Evolutionary conservation across 805 yeast species (phyloP), one percentile per base, ranked within the genome.

Genomic region (Candida oleophila): DNA sequence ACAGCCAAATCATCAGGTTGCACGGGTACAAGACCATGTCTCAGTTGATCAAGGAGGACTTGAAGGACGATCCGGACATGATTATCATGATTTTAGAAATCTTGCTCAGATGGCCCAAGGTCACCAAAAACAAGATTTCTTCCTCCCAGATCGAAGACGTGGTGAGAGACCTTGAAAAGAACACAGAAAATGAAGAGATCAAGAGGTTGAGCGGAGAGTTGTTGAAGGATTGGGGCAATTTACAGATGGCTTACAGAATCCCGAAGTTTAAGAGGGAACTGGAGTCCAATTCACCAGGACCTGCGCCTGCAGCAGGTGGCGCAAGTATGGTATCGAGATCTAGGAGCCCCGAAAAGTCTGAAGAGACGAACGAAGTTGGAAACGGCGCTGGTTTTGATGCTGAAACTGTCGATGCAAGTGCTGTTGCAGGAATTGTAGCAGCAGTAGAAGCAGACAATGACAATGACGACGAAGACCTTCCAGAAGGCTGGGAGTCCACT

Each of bases 21-120:
- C 99, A 91, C 62, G 99, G 98, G 11, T 87, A 89, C 65, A 84
- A 84, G 58, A 83, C 94, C 16, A 71, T 91, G 44, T 79, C 87
- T 14, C 77, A 82, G 12, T 66, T 88, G 3, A 59, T 90, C 44
- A 73, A 74, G 50, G 69, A 66, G 9, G 56, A 53, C 37, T 22
- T 14, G 11, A 14, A 14, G 43, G 47, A 35, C 22, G 54, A 51
- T 2, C 56, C 60, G 11, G 69, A 64, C 0, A 60, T 85, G 40
- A 68, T 78, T 4, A 50, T 56, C 3, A 64, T 73, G 55, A 75
- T 88, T 15, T 66, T 92, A 39, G 73, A 71, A 39, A 77, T 89
- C 18, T 71, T 94, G 70, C 58, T 60, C 22, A 64, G 64, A 47
- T 72, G 77, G 77, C 77, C 77, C 2, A 61, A 77, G 33, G 74